Evolutionary conservation across 2,329 filamentous ascomycete species (phyloP).

Genomic region (Pseudogymnoascus sp.): DNA sequence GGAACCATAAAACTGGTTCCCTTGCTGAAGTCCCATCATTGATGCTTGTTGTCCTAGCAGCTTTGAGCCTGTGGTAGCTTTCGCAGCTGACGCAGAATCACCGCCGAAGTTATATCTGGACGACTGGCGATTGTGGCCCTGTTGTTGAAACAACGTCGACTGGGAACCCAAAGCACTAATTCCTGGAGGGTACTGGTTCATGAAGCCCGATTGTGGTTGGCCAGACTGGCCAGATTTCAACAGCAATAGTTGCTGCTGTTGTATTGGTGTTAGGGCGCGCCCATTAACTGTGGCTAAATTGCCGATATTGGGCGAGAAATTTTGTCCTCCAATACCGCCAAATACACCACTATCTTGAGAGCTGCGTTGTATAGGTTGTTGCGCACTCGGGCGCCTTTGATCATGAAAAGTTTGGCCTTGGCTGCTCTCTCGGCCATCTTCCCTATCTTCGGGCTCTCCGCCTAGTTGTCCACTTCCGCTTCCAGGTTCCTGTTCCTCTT

Average conservation of each 20-base stretch:
- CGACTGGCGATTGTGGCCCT: slow-evolving; percentile 71
- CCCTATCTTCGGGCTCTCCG: slow-evolving; percentile 81
- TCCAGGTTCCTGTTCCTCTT: slow-evolving; percentile 68
- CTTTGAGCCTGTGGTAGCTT: slow-evolving; percentile 65
- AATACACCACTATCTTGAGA: slow-evolving; percentile 44
- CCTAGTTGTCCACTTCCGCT: slow-evolving; percentile 80
- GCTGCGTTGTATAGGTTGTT: slow-evolving; percentile 67
- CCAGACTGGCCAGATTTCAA: slow-evolving; percentile 43
- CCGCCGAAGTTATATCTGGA: slow-evolving; percentile 85
- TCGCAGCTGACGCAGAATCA: slow-evolving; percentile 59
- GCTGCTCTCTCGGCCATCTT: slow-evolving; percentile 39
- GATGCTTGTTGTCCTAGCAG: slow-evolving; percentile 77
- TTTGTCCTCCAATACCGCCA: slow-evolving; percentile 40
- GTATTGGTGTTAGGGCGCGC: slow-evolving; percentile 72
- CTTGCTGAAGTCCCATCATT: slow-evolving; percentile 68
- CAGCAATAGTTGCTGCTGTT: slow-evolving; percentile 59
- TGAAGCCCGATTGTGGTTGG: slow-evolving; percentile 36
- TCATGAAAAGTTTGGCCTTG: slow-evolving; percentile 42
- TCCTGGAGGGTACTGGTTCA: slow-evolving; percentile 52
- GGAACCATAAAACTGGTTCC: slow-evolving; percentile 69
- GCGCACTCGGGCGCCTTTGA: slow-evolving; percentile 58
- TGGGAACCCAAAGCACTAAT: slow-evolving; percentile 37
- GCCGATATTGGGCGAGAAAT: slow-evolving; percentile 41
- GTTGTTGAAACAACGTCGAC: slow-evolving; percentile 45
- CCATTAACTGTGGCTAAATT: slow-evolving; percentile 53